Conservation (phyloP, 108 stramenopile genomes). For the Hondaea fermentalgiana region DNA sequence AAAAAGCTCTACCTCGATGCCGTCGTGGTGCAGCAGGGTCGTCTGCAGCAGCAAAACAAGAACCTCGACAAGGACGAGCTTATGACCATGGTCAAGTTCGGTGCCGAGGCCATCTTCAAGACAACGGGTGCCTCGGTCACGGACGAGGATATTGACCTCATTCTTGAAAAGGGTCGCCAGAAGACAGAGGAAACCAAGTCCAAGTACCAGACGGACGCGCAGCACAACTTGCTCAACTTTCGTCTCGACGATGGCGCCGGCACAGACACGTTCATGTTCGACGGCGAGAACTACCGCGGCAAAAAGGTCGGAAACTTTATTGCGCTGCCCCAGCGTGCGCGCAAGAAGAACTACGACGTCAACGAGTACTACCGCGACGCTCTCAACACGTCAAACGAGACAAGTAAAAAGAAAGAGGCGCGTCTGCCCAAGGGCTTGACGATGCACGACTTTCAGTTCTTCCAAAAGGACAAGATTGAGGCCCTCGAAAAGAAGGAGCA, state of each 20-base stretch:
- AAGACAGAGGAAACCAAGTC: slow-evolving; percentile 71
- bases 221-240: slow-evolving; percentile 88
- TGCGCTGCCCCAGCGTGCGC: slow-evolving; percentile 84
- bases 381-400: slow-evolving; percentile 60
- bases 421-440: slow-evolving; percentile 65
- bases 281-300: slow-evolving; percentile 77
- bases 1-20: slow-evolving; percentile 97
- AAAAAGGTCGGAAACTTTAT: slow-evolving; percentile 68
- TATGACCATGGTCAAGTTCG: slow-evolving; percentile 95
- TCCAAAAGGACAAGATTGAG: slow-evolving; percentile 67
- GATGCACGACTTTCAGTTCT: slow-evolving; percentile 88
- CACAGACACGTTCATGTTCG: slow-evolving; percentile 58
- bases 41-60: slow-evolving; percentile 76
- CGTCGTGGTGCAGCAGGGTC: slow-evolving; percentile 93
- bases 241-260: slow-evolving; percentile 73
- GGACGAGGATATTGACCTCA: slow-evolving; percentile 91
- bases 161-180: slow-evolving; percentile 85
- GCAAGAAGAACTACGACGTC: slow-evolving; percentile 91
- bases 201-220: slow-evolving; percentile 80
- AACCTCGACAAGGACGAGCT: slow-evolving; percentile 81
- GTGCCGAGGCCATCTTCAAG: slow-evolving; percentile 90
- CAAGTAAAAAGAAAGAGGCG: slow-evolving; percentile 66
- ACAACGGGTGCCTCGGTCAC: slow-evolving; percentile 70
- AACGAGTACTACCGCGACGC: slow-evolving; percentile 77
- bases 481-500: slow-evolving; percentile 65